Base-by-base conservation (phyloP, 2,329 filamentous ascomycete genomes). In the Neurospora crassa region DNA sequence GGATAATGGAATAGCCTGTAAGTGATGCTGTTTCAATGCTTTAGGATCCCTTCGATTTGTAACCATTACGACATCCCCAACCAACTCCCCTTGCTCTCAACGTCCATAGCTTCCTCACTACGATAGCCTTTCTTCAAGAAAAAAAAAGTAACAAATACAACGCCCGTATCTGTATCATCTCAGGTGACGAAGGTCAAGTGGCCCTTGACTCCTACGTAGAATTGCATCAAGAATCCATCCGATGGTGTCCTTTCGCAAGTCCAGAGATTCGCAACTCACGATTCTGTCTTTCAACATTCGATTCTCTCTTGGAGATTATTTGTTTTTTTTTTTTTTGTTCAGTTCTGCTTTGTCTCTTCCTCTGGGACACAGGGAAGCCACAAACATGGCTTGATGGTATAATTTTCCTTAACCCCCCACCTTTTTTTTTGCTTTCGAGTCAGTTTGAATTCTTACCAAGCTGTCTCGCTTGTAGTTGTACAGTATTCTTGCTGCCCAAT, bases 11-110 rank as follows among this genome's bases (percentile, higher is more conserved):
- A 53, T 2, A 29, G 14, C 12, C 24, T 29, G 12, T 24, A 29
- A 53, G 45, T 53, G 20, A 24, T 14, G 12, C 11, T 53, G 14
- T 29, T 29, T 53, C 2, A 14, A 16, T 16, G 20, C 20, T 16
- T 53, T 12, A 8, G 7, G 12, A 29, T 16, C 20, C 12, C 3
- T 8, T 29, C 1, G 6, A 4, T 12, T 29, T 8, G 1, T 10
- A 53, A 1, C 20, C 20, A 53, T 12, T 2, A 45, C 42, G 10
- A 20, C 5, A 47, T 45, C n/a, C 10, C 20, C n/a, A 12, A 12
- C 0, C 2, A 5, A 20, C 11, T 6, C 4, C n/a, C 43, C 43
- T 2, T 12, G 0, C 4, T 5, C 11, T 12, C 11, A 7, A 53
- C 2, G 20, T 16, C 45, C 45, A 53, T 53, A 14, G 14, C 45